A percentile compares a stretch with the other conserved stretches of the same genome.
These are phyloP conservation scores for Sphaerostilbella broomeana DNA, from an alignment of 2,329 filamentous ascomycete genomes.

Conservation along the genomic window DNA sequence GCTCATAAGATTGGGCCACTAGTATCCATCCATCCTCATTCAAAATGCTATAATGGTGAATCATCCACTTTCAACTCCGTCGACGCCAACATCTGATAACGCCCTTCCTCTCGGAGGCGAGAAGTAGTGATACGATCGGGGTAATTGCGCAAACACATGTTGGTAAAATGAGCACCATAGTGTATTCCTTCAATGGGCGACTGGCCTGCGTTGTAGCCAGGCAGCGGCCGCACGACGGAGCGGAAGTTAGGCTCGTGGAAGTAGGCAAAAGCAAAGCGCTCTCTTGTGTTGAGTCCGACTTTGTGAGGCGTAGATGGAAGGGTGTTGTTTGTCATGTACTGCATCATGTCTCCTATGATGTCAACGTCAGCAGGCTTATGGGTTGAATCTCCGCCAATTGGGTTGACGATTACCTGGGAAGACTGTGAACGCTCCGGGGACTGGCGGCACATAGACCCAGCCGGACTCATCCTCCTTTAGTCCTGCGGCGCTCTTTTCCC, in stretches of 20 bases:
- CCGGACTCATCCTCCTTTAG: slow-evolving; percentile 37
- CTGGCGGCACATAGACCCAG: slow-evolving; percentile 43
- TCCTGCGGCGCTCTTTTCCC: slow-evolving; percentile 38
- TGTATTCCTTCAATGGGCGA: slow-evolving; percentile 34
- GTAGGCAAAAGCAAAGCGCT: slow-evolving; percentile 44
- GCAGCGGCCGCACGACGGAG: slow-evolving; percentile 36
- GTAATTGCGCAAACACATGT: slow-evolving; percentile 45
- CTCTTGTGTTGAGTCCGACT: slow-evolving; percentile 41
- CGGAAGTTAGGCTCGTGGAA: slow-evolving; percentile 47
- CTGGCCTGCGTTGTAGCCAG: slow-evolving; percentile 29
- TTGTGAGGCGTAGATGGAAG: slow-evolving; percentile 45
- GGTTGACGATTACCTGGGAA: slow-evolving; percentile 35
- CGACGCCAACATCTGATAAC: slow-evolving; percentile 17
- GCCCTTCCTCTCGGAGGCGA: slow-evolving; percentile 27
- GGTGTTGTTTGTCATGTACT: slow-evolving; percentile 40
- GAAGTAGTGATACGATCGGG: slow-evolving; percentile 39
- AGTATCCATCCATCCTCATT: slow-evolving; percentile 3
- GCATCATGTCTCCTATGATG: slow-evolving; percentile 42
- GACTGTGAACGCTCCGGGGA: slow-evolving; percentile 39
- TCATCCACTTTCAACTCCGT: slow-evolving; percentile 1
- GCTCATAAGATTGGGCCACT: too few species aligned
- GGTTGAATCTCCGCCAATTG: background rate
- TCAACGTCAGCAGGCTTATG: too few species aligned
- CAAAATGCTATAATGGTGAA: too few species aligned
- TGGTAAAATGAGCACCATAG: slow-evolving; percentile 47